These are phyloP conservation scores for Setomelanomma holmii DNA, from an alignment of 2,329 filamentous ascomycete species.

Conservation along the genomic window DNA sequence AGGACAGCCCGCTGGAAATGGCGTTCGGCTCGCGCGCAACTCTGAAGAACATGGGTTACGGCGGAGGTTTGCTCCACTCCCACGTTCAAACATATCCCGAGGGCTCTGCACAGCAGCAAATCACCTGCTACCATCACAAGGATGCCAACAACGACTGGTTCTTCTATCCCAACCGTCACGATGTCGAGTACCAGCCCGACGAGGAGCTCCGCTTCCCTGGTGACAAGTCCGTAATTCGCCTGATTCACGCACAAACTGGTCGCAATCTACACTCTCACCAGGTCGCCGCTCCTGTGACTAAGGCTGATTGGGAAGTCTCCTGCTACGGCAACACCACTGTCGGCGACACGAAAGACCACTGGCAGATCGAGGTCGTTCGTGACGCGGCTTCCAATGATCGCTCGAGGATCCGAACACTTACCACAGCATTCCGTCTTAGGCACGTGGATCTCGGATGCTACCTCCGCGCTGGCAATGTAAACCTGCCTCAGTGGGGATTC, in stretches of 20 bases:
- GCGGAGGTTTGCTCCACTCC: slow-evolving; percentile 92
- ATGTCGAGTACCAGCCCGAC: slow-evolving; percentile 75
- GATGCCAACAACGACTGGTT: slow-evolving; percentile 99
- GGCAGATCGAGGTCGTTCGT: slow-evolving; percentile 88
- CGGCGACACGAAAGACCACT: slow-evolving; percentile 97
- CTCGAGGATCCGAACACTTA: slow-evolving; percentile 86
- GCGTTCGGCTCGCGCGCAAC: slow-evolving; percentile 89
- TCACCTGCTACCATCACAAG: slow-evolving; percentile 99
- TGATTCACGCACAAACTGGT: slow-evolving; percentile 94
- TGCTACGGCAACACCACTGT: slow-evolving; percentile 95
- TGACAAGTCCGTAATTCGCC: slow-evolving; percentile 78
- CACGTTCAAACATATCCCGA: slow-evolving; percentile 97
- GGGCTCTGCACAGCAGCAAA: slow-evolving; percentile 91
- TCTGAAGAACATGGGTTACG: slow-evolving; percentile 99
- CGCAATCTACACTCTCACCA: slow-evolving; percentile 96
- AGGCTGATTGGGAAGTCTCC: slow-evolving; percentile 90
- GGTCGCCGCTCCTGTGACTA: slow-evolving; percentile 86
- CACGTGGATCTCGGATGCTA: slow-evolving; percentile 88
- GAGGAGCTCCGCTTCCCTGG: slow-evolving; percentile 75
- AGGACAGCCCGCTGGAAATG: slow-evolving; percentile 91
- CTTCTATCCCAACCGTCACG: slow-evolving; percentile 89
- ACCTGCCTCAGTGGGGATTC: slow-evolving; percentile 98
- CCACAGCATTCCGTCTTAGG: slow-evolving; percentile 87
- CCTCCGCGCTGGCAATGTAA: slow-evolving; percentile 91
- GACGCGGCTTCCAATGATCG: slow-evolving; percentile 88